Evolutionary conservation across 2,329 filamentous ascomycete species (phyloP), one percentile per base, ranked within the genome.

Genomic region (Ascochyta fabae): DNA sequence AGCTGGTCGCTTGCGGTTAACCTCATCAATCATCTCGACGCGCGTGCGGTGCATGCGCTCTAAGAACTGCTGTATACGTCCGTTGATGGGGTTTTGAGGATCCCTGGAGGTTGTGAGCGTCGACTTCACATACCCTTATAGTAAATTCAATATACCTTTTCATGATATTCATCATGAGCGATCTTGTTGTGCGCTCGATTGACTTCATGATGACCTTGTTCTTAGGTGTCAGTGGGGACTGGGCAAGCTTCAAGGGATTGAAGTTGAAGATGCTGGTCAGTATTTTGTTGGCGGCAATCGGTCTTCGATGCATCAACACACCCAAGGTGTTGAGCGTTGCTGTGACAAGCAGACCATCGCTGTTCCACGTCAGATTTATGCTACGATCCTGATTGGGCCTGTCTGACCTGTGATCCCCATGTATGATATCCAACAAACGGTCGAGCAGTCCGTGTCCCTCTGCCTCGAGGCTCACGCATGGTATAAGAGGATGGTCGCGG

Each of bases 391-490:
- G 48, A 29, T 38, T 55, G 41, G 53, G 58, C 49, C 54, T 66
- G 63, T 75, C 87, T 75, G 81, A 95, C 91, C 87, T 92, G 78
- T 85, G 87, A 70, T 92, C 89, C 64, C 96, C 93, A 73, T 97
- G 92, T 61, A 99, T 84, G 35, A 92, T 87, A 52, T 85, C 85
- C 29, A 99, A 81, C 77, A 99, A 86, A 65, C 95, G 87, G 77
- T 99, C 96, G 57, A 99, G 80, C 36, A 99, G 82, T 15, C 94
- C 95, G 24, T 89, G 92, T 19, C 92, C 91, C 79, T 99, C 95
- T 15, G 96, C 95, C 77, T 98, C 95, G 23, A 99, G 85, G 61
- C 88, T 91, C 55, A 88, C 85, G 41, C 89, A 85, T 59, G 92
- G 87, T 47, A 99, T 84, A 19, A 96, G 78, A 48, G 91, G 82